phyloP scores from a whole-genome alignment of 306 rosid genomes.

The Trifolium subterraneum region DNA sequence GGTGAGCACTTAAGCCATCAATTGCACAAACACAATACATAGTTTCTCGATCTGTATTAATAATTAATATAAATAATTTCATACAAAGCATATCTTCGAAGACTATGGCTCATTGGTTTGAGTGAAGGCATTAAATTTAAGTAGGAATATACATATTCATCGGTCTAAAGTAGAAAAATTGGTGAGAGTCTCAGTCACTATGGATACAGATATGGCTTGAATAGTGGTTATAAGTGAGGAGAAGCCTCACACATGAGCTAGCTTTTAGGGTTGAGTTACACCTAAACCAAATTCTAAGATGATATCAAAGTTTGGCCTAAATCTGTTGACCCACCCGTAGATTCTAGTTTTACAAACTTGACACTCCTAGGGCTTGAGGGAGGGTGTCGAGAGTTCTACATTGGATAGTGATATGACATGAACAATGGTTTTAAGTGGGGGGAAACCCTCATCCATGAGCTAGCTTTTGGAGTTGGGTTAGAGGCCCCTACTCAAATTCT shows the following conservation, averaged over 20 bases:
- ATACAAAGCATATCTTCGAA: slow-evolving; percentile 22
- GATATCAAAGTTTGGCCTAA: background rate
- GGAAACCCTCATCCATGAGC: background rate
- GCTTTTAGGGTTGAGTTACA: slow-evolving; percentile 1
- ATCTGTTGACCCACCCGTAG: background rate
- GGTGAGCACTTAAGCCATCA: slow-evolving; percentile 22
- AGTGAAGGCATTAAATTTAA: slow-evolving; percentile 11
- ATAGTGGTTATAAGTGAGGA: background rate
- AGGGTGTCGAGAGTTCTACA: background rate
- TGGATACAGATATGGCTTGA: background rate
- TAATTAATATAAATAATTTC: background rate
- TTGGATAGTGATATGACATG: background rate
- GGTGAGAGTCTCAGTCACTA: background rate
- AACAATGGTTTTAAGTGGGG: background rate
- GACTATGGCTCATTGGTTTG: slow-evolving; percentile 2
- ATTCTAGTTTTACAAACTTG: background rate
- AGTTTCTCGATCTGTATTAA: slow-evolving; percentile 14
- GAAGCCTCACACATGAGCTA: background rate
- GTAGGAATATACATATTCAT: slow-evolving; percentile 7
- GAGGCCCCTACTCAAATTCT: background rate
- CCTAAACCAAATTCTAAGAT: background rate
- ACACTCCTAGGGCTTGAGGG: background rate
- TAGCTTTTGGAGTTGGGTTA: background rate
- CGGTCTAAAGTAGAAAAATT: slow-evolving; percentile 1
- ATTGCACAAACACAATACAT: background rate